Conservation (phyloP, 2,329 filamentous ascomycete species). For the Exophiala sp. region DNA sequence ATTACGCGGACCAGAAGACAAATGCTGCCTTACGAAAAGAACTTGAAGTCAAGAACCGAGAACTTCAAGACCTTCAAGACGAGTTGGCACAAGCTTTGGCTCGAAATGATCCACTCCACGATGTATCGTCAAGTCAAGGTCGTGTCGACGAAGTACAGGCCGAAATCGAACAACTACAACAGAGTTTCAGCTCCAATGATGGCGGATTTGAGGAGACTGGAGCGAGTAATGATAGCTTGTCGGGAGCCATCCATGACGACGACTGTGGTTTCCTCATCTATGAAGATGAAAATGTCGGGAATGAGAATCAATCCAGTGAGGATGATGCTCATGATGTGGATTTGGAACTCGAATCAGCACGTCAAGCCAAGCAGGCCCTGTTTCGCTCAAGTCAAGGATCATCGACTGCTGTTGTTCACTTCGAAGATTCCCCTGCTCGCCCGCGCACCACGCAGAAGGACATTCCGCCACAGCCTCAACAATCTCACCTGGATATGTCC, state of each 20-base stretch:
- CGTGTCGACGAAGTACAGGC: slow-evolving; percentile 29
- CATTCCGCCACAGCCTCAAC: slow-evolving; percentile 36
- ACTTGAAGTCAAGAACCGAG: slow-evolving; percentile 31
- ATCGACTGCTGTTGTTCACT: slow-evolving; percentile 18
- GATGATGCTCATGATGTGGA: slow-evolving; percentile 33
- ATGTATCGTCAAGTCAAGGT: slow-evolving; percentile 15
- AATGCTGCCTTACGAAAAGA: slow-evolving; percentile 28
- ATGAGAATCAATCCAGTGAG: slow-evolving; percentile 26
- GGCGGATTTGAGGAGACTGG: slow-evolving; percentile 8
- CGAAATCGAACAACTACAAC: slow-evolving; percentile 27
- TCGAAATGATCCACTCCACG: slow-evolving; percentile 1
- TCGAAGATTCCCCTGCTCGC: slow-evolving; percentile 26
- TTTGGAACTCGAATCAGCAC: slow-evolving; percentile 38
- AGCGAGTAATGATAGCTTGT: neutral
- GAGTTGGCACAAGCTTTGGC: slow-evolving; percentile 27
- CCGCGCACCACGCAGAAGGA: slow-evolving; percentile 23
- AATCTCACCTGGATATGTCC: slow-evolving; percentile 38
- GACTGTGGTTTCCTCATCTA: slow-evolving; percentile 27
- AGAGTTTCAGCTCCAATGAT: slow-evolving; percentile 23
- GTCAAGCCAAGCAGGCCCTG: slow-evolving; percentile 38
- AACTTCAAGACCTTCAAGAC: slow-evolving; percentile 30
- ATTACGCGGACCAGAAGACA: slow-evolving; percentile 39
- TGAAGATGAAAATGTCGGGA: slow-evolving; percentile 23
- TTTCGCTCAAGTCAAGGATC: slow-evolving; percentile 35
- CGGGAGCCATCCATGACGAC: slow-evolving; percentile 7